Evolutionary conservation across 345 rosid species (phyloP).

Genomic region (Melaleuca quinquenervia): DNA sequence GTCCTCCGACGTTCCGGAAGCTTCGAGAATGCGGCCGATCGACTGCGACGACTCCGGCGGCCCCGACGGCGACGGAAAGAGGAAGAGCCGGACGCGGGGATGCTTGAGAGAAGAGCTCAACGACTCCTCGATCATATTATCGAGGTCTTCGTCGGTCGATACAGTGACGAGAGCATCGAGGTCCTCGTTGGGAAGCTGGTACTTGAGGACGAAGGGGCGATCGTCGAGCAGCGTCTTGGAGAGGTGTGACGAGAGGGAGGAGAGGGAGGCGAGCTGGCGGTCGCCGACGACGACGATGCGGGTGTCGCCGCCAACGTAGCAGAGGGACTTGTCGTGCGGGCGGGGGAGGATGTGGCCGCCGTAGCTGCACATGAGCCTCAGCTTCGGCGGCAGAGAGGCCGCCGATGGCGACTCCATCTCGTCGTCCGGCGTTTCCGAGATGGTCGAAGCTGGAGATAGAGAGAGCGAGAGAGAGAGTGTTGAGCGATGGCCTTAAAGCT

Average conservation of each 20-base stretch:
- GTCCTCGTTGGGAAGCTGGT: constrained; percentile 91
- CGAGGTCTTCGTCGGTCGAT: constrained; percentile 89
- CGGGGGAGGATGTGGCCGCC: constrained; percentile 93
- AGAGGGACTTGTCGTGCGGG: constrained; percentile 70
- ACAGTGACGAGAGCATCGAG: constrained; percentile 88
- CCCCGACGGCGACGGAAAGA: constrained; percentile 29
- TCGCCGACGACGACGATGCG: constrained; percentile 74
- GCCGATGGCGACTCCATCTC: constrained; percentile 5
- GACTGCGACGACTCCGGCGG: constrained; percentile 71
- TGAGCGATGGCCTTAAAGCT: background rate
- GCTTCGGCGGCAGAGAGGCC: constrained; percentile 33
- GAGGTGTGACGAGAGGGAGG: constrained; percentile 47
- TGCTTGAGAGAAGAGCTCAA: constrained; percentile 28
- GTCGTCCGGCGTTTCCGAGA: constrained; percentile 74
- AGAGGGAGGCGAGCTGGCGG: constrained; percentile 47
- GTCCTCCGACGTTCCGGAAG: constrained; percentile 57
- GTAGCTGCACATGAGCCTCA: constrained; percentile 78
- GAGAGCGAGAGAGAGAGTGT: background rate
- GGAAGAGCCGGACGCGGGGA: constrained; percentile 64
- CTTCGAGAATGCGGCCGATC: constrained; percentile 57
- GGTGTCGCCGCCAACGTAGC: constrained; percentile 75
- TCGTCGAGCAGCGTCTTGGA: constrained; percentile 55
- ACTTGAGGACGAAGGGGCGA: constrained; percentile 66
- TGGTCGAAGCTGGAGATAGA: constrained; percentile 19
- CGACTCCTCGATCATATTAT: constrained; percentile 90